Conservation (phyloP, 2,329 filamentous ascomycete genomes). For the Capronia epimyces region DNA sequence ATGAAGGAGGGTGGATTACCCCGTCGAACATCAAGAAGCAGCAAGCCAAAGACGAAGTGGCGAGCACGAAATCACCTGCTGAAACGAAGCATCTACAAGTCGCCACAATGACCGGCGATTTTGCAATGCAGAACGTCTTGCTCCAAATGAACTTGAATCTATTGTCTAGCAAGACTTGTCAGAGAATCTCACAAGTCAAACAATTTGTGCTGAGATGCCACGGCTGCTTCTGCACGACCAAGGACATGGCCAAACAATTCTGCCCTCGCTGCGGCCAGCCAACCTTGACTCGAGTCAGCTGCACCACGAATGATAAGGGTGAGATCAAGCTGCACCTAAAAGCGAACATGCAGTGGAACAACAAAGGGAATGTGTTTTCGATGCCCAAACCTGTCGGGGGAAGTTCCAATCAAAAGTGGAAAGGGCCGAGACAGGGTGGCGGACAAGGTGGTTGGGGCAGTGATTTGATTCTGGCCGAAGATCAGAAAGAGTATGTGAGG, state of each 20-base stretch:
- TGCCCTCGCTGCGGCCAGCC: slow-evolving; percentile 85
- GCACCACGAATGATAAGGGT: slow-evolving; percentile 74
- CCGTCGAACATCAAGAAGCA: slow-evolving; percentile 84
- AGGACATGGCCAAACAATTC: slow-evolving; percentile 84
- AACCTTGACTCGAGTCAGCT: slow-evolving; percentile 76
- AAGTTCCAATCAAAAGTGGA: slow-evolving; percentile 68
- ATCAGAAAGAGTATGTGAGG: slow-evolving; percentile 85
- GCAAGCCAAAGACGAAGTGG: slow-evolving; percentile 60
- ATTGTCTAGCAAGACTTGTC: slow-evolving; percentile 65
- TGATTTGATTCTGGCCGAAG: slow-evolving; percentile 78
- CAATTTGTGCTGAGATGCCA: slow-evolving; percentile 91
- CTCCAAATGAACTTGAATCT: slow-evolving; percentile 92
- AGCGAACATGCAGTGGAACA: slow-evolving; percentile 95
- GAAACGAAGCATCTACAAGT: slow-evolving; percentile 68
- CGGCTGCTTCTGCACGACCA: slow-evolving; percentile 79
- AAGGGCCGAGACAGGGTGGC: slow-evolving; percentile 52
- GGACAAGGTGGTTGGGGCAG: slow-evolving; percentile 84
- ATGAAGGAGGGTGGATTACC: slow-evolving; percentile 84
- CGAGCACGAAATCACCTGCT: slow-evolving; percentile 45
- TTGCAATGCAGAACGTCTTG: slow-evolving; percentile 95
- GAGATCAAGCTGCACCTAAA: slow-evolving; percentile 83
- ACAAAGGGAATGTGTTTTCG: slow-evolving; percentile 83
- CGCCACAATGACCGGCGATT: slow-evolving; percentile 91
- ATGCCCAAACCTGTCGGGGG: slow-evolving; percentile 86
- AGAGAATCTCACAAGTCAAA: slow-evolving; percentile 76